Evolutionary conservation across 352 stramenopile species (phyloP).

Genomic region (Phytophthora sp.): DNA sequence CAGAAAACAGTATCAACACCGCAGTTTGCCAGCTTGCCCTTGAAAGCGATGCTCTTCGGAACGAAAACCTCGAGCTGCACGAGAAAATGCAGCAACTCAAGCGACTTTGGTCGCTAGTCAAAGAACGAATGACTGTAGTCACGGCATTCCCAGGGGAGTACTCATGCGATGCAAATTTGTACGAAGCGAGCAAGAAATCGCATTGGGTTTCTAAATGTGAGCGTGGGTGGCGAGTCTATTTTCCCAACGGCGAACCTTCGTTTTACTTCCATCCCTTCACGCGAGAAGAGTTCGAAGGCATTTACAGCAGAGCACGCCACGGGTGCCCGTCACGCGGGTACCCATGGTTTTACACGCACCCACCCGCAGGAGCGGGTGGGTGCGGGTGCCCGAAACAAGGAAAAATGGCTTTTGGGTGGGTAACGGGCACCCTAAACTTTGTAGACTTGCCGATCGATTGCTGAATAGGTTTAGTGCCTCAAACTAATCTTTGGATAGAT

Average conservation of each 20-base stretch:
- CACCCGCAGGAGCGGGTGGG: too few species aligned
- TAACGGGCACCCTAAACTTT: too few species aligned
- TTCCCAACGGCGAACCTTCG: constrained; percentile 13
- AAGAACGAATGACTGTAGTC: neutral
- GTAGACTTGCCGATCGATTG: too few species aligned
- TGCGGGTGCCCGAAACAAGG: too few species aligned
- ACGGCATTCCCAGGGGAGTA: neutral
- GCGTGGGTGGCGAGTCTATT: constrained; percentile 4
- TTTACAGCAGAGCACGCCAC: neutral
- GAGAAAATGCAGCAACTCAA: neutral
- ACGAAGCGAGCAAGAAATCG: neutral
- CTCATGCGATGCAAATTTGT: neutral
- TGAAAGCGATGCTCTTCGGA: constrained; percentile 1
- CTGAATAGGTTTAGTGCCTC: too few species aligned
- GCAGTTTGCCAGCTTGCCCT: neutral
- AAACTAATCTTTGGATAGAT: too few species aligned
- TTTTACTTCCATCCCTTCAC: constrained; percentile 32
- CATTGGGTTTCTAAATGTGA: neutral
- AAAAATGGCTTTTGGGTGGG: too few species aligned
- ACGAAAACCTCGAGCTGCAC: constrained; percentile 1
- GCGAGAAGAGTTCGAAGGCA: constrained; percentile 13
- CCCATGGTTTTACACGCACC: too few species aligned
- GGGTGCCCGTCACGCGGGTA: too few species aligned
- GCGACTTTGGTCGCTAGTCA: neutral
- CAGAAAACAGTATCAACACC: neutral